Conservation (phyloP, 2,329 filamentous ascomycete genomes). For the Arthrinium puccinioides region DNA sequence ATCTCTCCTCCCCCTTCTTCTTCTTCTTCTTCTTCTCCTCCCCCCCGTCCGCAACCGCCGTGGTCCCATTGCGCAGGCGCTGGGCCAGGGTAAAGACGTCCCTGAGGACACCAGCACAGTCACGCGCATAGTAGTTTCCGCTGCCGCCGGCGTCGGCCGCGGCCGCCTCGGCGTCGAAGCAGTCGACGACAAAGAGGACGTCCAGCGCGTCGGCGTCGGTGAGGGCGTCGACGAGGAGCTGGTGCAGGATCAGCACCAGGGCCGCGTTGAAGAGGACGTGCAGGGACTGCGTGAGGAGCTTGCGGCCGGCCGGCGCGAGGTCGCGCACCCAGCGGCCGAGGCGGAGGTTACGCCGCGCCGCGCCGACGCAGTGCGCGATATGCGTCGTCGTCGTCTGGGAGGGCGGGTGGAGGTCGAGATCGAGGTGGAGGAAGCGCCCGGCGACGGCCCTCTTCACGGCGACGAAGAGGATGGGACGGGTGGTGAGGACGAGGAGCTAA, state of each 20-base stretch:
- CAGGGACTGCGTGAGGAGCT: constrained; percentile 35
- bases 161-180: constrained; percentile 32
- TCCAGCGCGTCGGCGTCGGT: constrained; percentile 20
- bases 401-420: constrained; percentile 19
- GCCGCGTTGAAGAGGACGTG: constrained; percentile 45
- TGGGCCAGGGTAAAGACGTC: constrained; percentile 30
- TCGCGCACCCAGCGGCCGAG: constrained; percentile 33
- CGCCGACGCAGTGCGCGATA: constrained; percentile 32
- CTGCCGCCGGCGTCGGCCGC: constrained; percentile 5
- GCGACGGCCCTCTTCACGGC: constrained; percentile 39
- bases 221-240: constrained; percentile 29
- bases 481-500: constrained; percentile 39
- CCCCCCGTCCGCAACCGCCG: background rate
- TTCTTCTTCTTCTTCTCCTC: too few relatives aligned
- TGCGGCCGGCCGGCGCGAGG: constrained; percentile 25
- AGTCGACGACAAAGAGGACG: constrained; percentile 31
- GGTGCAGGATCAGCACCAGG: constrained; percentile 37
- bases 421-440: constrained; percentile 25
- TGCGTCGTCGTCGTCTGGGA: constrained; percentile 14
- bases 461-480: constrained; percentile 39
- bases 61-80: constrained; percentile 15
- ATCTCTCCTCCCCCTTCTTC: background rate
- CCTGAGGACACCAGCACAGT: constrained; percentile 29
- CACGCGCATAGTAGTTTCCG: constrained; percentile 28
- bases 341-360: constrained; percentile 37